Evolutionary conservation across 2,329 filamentous ascomycete species (phyloP), one percentile per base, ranked within the genome.

Genomic region (Proliferodiscus dingleyae): DNA sequence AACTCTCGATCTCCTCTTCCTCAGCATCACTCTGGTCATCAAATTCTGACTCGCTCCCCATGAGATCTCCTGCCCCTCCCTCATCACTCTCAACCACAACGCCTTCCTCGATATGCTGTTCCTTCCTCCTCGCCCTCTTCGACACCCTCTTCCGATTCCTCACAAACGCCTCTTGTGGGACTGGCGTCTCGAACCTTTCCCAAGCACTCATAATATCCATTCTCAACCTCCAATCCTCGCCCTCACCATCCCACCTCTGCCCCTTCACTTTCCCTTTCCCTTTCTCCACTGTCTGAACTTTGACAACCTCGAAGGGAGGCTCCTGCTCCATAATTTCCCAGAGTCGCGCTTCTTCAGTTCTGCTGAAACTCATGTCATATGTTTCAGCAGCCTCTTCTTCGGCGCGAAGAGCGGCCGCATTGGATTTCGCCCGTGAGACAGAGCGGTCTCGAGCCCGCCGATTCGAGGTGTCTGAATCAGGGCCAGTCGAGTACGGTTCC

Each of bases 171-270:
- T 55, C 51, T 11, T 50, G 41, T 1, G 37, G 21, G 7, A 62
- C 49, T 15, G 51, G 55, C 9, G 21, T 43, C 11, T 53, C 51
- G 32, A 59, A 41, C 5, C 38, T 47, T 47, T 64, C 62, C 62
- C 62, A 65, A 13, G 52, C 42, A 51, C 56, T 62, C 47, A 58
- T 54, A 44, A 54, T 61, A 22, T 60, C 54, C 1, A 54, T 36
- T 40, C 47, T 46, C 3, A 52, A 47, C 21, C 61, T 61, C 62
- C 62, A 65, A 44, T 54, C 46, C 15, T 36, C 39, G 7, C 42
- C 43, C 30, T 49, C 41, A 5, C 33, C 23, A 18, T 37, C 3
- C 28, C 34, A 28, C 46, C 43, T 28, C 38, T 23, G 3, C 19
- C 34, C n/a, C 13, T 47, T 33, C 9, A 11, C 19, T 5, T 42